phyloP scores from a whole-genome alignment of 2,329 filamentous ascomycete species.

The Sclerotinia borealis region DNA sequence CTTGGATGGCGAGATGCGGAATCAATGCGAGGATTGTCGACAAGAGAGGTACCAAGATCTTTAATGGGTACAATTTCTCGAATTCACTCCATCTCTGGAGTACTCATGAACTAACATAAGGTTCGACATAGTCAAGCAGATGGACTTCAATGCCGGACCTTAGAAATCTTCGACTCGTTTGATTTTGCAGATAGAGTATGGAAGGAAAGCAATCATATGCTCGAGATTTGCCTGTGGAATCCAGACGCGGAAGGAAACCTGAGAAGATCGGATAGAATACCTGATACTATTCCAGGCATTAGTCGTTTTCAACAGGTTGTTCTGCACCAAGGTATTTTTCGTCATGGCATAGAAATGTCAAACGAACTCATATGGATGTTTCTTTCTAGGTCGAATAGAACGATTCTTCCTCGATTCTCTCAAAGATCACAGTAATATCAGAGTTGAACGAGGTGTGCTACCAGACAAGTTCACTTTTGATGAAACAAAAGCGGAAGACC shows the following conservation, averaged over 20 bases:
- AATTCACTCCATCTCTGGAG: neutral
- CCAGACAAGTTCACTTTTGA: conserved; percentile 51
- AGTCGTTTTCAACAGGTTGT: conserved; percentile 60
- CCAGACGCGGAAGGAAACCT: conserved; percentile 54
- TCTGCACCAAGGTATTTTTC: conserved; percentile 54
- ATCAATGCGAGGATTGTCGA: conserved; percentile 45
- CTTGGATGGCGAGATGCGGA: conserved; percentile 43
- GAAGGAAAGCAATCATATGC: conserved; percentile 62
- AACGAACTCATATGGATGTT: neutral
- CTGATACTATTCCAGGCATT: conserved; percentile 56
- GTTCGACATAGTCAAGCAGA: conserved; percentile 50
- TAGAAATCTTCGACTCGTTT: conserved; percentile 68
- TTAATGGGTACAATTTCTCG: conserved; percentile 15
- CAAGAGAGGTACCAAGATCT: conserved; percentile 35
- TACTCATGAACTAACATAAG: neutral
- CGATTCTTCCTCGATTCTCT: conserved; percentile 59
- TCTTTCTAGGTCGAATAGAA: conserved; percentile 48
- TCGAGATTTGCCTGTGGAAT: conserved; percentile 60
- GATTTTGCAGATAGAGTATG: conserved; percentile 58
- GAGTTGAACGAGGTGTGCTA: conserved; percentile 54
- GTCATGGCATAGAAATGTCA: neutral
- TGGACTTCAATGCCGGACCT: conserved; percentile 53
- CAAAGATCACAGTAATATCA: conserved; percentile 46
- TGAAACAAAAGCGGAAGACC: conserved; percentile 42
- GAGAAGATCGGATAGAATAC: conserved; percentile 51